A percentile compares a stretch with the other conserved stretches of the same genome.
Evolutionary conservation across 306 rosid genomes (phyloP).

Genomic region (Prunus persica): DNA sequence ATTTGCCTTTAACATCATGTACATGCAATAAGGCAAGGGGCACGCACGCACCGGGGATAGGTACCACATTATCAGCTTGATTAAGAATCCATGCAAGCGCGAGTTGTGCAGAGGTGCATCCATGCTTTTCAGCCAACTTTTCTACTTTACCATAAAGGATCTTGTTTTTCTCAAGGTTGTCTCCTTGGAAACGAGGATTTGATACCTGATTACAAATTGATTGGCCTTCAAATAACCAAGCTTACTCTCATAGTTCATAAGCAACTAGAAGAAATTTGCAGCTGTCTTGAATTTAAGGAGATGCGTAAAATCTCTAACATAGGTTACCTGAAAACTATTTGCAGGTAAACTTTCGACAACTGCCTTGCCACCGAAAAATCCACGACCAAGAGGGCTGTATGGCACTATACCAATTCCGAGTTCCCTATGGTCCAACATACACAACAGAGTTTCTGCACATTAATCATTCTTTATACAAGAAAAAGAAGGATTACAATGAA

Average conservation of each 20-base stretch:
- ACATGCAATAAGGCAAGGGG: background rate
- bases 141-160: constrained; percentile 30
- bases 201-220: too few species aligned
- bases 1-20: too few species aligned
- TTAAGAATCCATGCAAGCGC: constrained; percentile 57
- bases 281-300: too few species aligned
- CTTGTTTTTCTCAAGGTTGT: constrained; percentile 58
- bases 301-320: background rate
- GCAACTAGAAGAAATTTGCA: too few species aligned
- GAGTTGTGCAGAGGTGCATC: constrained; percentile 48
- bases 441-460: background rate
- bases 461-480: background rate
- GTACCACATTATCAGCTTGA: constrained; percentile 62
- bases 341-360: constrained; percentile 22
- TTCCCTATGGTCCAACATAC: constrained; percentile 18
- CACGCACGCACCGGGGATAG: constrained; percentile 58
- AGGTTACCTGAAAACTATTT: constrained; percentile 24
- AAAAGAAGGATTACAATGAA: too few species aligned
- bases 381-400: constrained; percentile 40
- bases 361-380: constrained; percentile 38
- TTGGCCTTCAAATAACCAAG: background rate
- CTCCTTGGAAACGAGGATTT: constrained; percentile 56
- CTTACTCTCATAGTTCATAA: background rate
- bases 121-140: constrained; percentile 48
- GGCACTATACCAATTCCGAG: constrained; percentile 42